Evolutionary conservation across 495 filamentous ascomycete species (phyloP), one percentile per base, ranked within the genome.

Genomic region (Amniculicola lignicola): DNA sequence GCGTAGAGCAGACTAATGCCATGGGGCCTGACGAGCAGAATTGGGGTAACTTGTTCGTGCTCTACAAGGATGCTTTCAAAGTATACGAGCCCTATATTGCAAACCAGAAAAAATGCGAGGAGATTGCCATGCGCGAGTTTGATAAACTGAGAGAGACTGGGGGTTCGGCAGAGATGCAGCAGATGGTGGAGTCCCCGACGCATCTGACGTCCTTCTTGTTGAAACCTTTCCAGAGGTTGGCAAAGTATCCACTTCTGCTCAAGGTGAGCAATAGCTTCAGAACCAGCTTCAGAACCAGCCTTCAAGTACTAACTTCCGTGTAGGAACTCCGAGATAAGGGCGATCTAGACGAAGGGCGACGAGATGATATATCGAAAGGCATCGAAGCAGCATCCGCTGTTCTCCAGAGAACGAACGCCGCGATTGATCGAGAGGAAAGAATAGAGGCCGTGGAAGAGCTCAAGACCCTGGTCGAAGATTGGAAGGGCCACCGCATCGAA

Each of bases 31-130:
- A 82, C 22, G 75, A 79, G 56, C 93, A 98, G 68, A 86, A 94
- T 68, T 98, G 93, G 93, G 94, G 93, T 16, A 78, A 81, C 18
- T 79, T 93, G 0, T 97, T 98, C 69, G 78, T 84, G 6, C 75
- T 82, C 28, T 81, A 85, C 59, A 86, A 91, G 65, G 87, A 90
- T 47, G 81, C 80, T 0, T 96, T 98, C 67, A 80, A 71, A 45
- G 88, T 90, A 49, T 98, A 98, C 65, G 89, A 95, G 61, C 93
- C 92, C 3, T 98, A 96, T 68, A 96, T 96, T 51, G 87, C 93
- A 37, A 98, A 98, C 68, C 90, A 95, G 70, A 79, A 81, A 16
- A 82, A 83, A 65, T 83, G 84, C 38, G 83, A 82, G 23, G 76
- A 77, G 47, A 74, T 80, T 16, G 83, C 82, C 0, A 77, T 75